Percentiles rank a stretch among this genome's conserved stretches.
Evolutionary conservation across 2,329 filamentous ascomycete genomes (phyloP).

Genomic region (Colletotrichum navitas): DNA sequence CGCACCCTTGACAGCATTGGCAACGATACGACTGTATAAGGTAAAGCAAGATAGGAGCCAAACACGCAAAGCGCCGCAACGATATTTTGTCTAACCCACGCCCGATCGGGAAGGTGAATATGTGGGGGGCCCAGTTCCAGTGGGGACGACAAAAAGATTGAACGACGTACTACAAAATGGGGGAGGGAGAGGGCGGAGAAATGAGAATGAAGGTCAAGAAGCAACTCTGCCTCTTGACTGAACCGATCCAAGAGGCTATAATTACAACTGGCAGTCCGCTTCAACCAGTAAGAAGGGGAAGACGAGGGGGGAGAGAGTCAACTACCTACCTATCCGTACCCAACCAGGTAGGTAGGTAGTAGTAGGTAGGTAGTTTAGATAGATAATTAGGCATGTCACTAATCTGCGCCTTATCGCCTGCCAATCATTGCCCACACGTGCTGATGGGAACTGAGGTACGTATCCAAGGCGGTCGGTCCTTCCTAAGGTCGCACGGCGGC

Average conservation of each 20-base stretch:
- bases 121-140: slow-evolving; percentile 31
- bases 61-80: not conserved
- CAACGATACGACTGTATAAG: slow-evolving; percentile 4
- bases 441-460: not conserved
- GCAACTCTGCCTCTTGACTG: slow-evolving; percentile 1
- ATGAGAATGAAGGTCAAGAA: slow-evolving; percentile 3
- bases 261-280: not conserved
- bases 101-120: slow-evolving; percentile 40
- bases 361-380: no score
- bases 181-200: slow-evolving; percentile 4
- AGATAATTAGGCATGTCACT: no score
- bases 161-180: not conserved
- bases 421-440: slow-evolving; percentile 42
- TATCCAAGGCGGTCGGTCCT: no score
- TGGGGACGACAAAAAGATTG: slow-evolving; percentile 21
- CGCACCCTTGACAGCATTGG: slow-evolving; percentile 1
- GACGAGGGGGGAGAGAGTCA: slow-evolving; percentile 9
- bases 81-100: slow-evolving; percentile 18
- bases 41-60: not conserved
- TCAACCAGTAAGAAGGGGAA: slow-evolving; percentile 7
- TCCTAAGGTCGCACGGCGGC: no score
- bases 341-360: not conserved
- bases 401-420: slow-evolving; percentile 38
- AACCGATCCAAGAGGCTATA: not conserved
- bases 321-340: not conserved